These are phyloP conservation scores for Silene latifolia DNA, from an alignment of 148 eudicot genomes.

Conservation along the genomic window DNA sequence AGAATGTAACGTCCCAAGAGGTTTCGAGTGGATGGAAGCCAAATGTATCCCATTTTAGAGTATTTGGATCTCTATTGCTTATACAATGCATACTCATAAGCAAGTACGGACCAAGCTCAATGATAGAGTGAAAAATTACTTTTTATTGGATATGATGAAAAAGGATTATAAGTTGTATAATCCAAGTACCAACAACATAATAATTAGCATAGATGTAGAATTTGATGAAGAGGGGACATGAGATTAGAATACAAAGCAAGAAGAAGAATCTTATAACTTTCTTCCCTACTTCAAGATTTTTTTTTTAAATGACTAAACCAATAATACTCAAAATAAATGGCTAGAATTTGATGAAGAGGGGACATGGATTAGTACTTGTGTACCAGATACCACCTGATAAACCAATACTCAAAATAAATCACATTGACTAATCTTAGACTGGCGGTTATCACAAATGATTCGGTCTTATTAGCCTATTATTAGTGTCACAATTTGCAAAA, in stretches of 20 bases:
- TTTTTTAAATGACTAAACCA: too few relatives aligned
- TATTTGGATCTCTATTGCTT: conserved; percentile 18
- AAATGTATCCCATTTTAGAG: conserved; percentile 5
- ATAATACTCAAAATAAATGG: too few relatives aligned
- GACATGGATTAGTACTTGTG: too few relatives aligned
- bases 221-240: too few relatives aligned
- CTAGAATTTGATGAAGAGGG: too few relatives aligned
- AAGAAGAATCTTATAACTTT: conserved; percentile 5
- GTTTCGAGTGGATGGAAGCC: conserved; percentile 13
- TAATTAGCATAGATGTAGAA: too few relatives aligned
- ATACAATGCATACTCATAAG: neutral
- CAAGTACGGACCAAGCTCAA: conserved; percentile 13
- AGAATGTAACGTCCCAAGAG: neutral
- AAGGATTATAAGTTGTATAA: conserved; percentile 7
- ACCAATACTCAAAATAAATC: too few relatives aligned
- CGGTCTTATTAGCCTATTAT: too few relatives aligned
- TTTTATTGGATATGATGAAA: conserved; percentile 14
- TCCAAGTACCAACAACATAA: conserved; percentile 3
- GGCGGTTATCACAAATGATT: too few relatives aligned
- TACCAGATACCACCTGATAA: too few relatives aligned
- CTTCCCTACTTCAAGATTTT: conserved; percentile 4
- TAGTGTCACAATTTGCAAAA: too few relatives aligned
- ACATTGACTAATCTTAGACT: too few relatives aligned
- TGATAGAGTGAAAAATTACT: conserved; percentile 4
- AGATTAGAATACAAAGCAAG: neutral